Conservation (phyloP, 331 rosid species). For the Dryas integrifolia region DNA sequence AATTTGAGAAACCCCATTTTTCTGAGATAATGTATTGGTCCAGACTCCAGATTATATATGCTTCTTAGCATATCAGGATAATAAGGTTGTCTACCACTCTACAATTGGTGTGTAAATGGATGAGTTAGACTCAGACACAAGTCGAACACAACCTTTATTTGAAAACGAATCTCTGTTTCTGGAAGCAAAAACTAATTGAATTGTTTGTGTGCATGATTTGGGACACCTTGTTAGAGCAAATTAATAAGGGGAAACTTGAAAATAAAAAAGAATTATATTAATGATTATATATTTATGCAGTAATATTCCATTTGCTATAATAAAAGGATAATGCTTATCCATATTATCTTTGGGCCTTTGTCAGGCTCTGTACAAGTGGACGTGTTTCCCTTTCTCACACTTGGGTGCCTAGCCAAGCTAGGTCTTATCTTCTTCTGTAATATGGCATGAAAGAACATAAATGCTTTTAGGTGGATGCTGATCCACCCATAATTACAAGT, state of each 20-base stretch:
- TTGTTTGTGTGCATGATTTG: neutral
- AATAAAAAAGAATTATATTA: neutral
- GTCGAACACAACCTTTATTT: neutral
- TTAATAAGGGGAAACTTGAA: neutral
- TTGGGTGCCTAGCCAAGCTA: neutral
- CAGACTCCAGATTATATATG: no score
- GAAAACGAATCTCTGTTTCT: neutral
- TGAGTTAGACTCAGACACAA: neutral
- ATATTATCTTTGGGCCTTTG: constrained; percentile 22
- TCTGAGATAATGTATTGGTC: no score
- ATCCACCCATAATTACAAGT: constrained; percentile 38
- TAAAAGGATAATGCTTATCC: constrained; percentile 36
- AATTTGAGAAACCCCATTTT: no score
- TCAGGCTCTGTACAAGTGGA: neutral
- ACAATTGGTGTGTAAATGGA: neutral
- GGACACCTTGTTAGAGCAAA: neutral
- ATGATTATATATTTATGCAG: constrained; percentile 11
- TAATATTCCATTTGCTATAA: constrained; percentile 16
- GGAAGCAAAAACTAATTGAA: neutral
- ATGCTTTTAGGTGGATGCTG: constrained; percentile 46
- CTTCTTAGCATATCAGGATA: neutral
- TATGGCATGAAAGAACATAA: constrained; percentile 27
- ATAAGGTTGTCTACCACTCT: neutral
- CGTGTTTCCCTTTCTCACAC: constrained; percentile 10
- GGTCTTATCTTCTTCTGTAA: constrained; percentile 34